A percentile compares a stretch with the other conserved stretches of the same genome.
Conservation (phyloP, 306 rosid species). For the Oxytropis ochrocephala region DNA sequence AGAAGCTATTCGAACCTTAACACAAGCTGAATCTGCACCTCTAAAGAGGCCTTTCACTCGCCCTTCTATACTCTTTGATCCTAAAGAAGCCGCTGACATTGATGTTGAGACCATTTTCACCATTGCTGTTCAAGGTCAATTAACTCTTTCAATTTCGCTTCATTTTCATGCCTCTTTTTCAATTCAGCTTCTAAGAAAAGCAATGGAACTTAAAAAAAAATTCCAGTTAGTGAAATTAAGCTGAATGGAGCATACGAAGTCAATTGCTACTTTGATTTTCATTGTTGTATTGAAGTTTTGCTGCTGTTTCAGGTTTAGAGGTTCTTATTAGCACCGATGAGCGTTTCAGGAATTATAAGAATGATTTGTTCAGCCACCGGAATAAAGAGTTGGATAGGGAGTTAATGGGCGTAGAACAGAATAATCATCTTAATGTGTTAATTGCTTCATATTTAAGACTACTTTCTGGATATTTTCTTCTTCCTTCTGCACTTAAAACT, state of each 20-base stretch:
- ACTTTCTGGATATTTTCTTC: constrained; percentile 55
- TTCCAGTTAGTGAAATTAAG: neutral
- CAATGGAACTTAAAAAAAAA: neutral
- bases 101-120: constrained; percentile 49
- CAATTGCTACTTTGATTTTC: neutral
- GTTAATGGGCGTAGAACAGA: constrained; percentile 56
- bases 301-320: constrained; percentile 60
- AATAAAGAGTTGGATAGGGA: constrained; percentile 77
- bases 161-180: neutral
- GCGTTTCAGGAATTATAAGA: constrained; percentile 56
- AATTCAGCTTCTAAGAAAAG: neutral
- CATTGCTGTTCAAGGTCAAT: constrained; percentile 52
- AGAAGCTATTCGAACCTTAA: constrained; percentile 43
- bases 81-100: constrained; percentile 78
- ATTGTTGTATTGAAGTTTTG: neutral
- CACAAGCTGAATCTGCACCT: constrained; percentile 43
- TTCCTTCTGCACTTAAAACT: constrained; percentile 58
- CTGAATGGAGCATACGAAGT: neutral
- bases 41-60: constrained; percentile 71
- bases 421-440: constrained; percentile 47
- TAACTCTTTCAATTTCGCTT: neutral
- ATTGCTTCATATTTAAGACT: constrained; percentile 58
- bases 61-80: constrained; percentile 69
- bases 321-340: constrained; percentile 54
- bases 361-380: constrained; percentile 57